A percentile compares a stretch with the other conserved stretches of the same genome.
Evolutionary conservation across 2,329 filamentous ascomycete species (phyloP).

Genomic region (Fusarium bulbicola): DNA sequence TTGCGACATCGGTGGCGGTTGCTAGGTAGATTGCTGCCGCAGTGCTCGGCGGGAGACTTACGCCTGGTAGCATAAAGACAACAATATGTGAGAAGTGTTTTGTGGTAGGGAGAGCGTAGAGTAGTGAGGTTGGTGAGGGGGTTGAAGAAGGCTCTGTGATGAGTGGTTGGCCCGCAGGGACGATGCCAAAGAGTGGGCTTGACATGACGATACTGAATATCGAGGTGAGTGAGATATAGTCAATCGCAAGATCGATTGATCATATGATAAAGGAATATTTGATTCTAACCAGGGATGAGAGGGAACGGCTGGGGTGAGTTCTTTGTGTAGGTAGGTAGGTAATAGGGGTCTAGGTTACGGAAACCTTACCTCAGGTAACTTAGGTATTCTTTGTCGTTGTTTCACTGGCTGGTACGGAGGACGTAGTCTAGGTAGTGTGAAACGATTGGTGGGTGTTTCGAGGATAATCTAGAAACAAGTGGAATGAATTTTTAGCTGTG

Average conservation of each 20-base stretch:
- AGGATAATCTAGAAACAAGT: constrained; percentile 31
- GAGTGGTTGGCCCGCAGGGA: constrained; percentile 68
- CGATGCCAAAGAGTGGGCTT: constrained; percentile 63
- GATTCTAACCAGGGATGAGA: neutral
- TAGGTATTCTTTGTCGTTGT: constrained; percentile 8
- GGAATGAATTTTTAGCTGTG: neutral
- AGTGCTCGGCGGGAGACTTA: constrained; percentile 75
- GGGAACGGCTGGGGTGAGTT: neutral
- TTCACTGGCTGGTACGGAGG: neutral
- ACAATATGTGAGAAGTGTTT: constrained; percentile 81
- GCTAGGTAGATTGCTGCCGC: constrained; percentile 91
- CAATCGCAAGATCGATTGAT: neutral
- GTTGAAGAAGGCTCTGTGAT: constrained; percentile 63
- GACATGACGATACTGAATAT: neutral
- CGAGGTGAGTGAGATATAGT: neutral
- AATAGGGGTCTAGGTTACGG: neutral
- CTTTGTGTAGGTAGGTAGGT: neutral
- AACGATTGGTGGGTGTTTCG: constrained; percentile 32
- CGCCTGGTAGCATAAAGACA: constrained; percentile 86
- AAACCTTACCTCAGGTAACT: too few relatives aligned
- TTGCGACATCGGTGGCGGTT: constrained; percentile 56
- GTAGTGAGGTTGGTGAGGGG: constrained; percentile 63
- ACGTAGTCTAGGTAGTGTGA: constrained; percentile 16
- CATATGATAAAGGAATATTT: neutral
- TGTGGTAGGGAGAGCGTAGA: constrained; percentile 60